Evolutionary conservation across 306 rosid genomes (phyloP).

Genomic region (Casuarina glauca): DNA sequence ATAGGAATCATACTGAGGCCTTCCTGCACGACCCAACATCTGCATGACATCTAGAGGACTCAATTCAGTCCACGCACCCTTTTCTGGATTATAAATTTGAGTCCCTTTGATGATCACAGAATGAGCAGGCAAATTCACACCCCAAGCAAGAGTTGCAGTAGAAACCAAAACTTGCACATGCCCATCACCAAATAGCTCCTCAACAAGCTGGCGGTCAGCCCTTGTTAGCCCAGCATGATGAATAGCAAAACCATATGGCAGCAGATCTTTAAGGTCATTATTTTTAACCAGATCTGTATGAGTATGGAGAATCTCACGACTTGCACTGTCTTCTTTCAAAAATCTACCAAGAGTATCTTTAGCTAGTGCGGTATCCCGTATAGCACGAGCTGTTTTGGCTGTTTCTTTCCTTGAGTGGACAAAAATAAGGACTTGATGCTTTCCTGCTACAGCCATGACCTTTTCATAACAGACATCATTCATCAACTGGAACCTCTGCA

Average conservation of each 20-base stretch:
- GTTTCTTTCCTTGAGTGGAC: slow-evolving; percentile 79
- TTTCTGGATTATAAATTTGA: slow-evolving; percentile 87
- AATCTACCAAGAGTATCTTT: slow-evolving; percentile 51
- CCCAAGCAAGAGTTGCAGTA: too few relatives aligned
- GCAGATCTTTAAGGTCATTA: too few relatives aligned
- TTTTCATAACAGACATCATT: slow-evolving; percentile 1
- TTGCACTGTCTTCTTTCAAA: too few relatives aligned
- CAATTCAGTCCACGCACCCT: slow-evolving; percentile 93
- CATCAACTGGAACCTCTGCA: slow-evolving; percentile 99
- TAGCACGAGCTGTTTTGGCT: slow-evolving; percentile 96
- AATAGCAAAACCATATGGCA: too few relatives aligned
- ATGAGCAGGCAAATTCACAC: too few relatives aligned
- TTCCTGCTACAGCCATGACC: too few relatives aligned
- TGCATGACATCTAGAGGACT: too few relatives aligned
- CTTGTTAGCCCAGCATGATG: slow-evolving; percentile 22
- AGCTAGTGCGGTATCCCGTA: slow-evolving; percentile 89
- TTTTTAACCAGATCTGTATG: too few relatives aligned
- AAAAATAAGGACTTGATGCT: too few relatives aligned
- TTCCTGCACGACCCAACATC: slow-evolving; percentile 67
- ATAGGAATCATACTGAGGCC: slow-evolving; percentile 83
- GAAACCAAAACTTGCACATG: slow-evolving; percentile 37
- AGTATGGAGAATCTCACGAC: too few relatives aligned
- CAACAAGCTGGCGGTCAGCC: slow-evolving; percentile 91
- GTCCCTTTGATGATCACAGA: slow-evolving; percentile 63
- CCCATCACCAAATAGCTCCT: slow-evolving; percentile 92